Base-by-base conservation (phyloP, 2,329 filamentous ascomycete species). In the Cercospora canescens region DNA sequence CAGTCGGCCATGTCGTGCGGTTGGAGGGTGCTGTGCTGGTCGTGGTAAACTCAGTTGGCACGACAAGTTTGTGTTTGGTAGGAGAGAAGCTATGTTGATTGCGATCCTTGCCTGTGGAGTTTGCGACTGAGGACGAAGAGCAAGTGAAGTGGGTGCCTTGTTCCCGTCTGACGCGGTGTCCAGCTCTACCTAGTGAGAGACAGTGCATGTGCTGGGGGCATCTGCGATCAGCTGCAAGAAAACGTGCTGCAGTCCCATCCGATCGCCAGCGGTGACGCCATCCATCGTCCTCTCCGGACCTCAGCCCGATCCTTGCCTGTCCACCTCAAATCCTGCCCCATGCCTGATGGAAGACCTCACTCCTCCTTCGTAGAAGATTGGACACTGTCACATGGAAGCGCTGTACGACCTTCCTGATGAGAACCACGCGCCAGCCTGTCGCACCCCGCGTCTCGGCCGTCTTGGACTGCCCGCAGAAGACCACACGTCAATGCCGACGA, bases 1-100 rank as follows among this genome's bases (percentile, higher is more conserved):
- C 70, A 71, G 63, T 72, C 71, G n/a, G 64, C 68, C 67, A 71
- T 70, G 24, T 60, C 58, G 59, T 30, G 32, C 2, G 32, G 8
- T 39, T 32, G 2, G 2, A 11, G 52, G n/a, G 21, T 35, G 52
- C 28, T 56, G n/a, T 2, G 28, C 52, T 21, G 28, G n/a, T 24
- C n/a, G 52, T 32, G 52, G 52, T 56, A 34, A 56, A 35, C 4
- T 32, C 52, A 32, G 52, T 56, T 4, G 14, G 12, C 12, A 28
- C 24, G 45, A 35, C 24, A 50, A 28, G 16, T 6, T 8, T 24
- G 24, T 30, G 52, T 32, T 0, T 35, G 28, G 16, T 3, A 18
- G 18, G 41, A 32, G 26, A 18, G 16, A 0, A 30, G 26, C 7
- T 14, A 34, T 21, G 11, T 16, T 12, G 52, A 2, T n/a, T 32